A percentile compares a stretch with the other conserved stretches of the same genome.
Evolutionary conservation across 208 protist genomes (phyloP).

Genomic region (Trypanosoma scelopori): DNA sequence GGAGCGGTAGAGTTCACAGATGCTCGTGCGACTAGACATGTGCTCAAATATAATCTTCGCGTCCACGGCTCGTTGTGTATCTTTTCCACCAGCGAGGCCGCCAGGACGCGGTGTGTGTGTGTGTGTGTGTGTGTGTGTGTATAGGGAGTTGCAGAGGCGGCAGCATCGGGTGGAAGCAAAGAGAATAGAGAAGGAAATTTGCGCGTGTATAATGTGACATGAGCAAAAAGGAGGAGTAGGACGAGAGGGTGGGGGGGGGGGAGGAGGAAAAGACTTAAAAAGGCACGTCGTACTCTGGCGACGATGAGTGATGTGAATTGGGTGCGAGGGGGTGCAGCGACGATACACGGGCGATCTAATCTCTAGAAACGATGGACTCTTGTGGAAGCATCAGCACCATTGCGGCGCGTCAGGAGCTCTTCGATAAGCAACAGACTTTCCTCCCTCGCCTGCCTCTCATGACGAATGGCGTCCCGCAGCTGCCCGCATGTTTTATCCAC

Average conservation of each 20-base stretch:
- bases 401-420: slow-evolving; percentile 15
- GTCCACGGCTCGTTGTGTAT: neutral
- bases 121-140: too few relatives aligned
- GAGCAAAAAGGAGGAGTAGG: neutral
- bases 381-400: neutral
- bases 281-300: neutral
- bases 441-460: slow-evolving; percentile 18
- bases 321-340: neutral
- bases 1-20: slow-evolving; percentile 61
- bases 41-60: neutral
- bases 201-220: too few relatives aligned
- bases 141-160: too few relatives aligned
- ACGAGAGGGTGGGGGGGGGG: neutral
- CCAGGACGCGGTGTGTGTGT: too few relatives aligned
- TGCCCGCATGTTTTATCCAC: slow-evolving; percentile 21
- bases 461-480: slow-evolving; percentile 8
- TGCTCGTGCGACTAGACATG: slow-evolving; percentile 20
- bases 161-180: too few relatives aligned
- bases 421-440: slow-evolving; percentile 21
- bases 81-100: too few relatives aligned
- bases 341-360: neutral
- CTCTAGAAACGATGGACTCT: slow-evolving; percentile 16
- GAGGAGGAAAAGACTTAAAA: neutral
- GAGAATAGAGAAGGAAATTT: too few relatives aligned
- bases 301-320: too few relatives aligned